Percentiles rank a stretch among this genome's conserved stretches.
phyloP scores from a whole-genome alignment of 352 stramenopile genomes.

The Phytopythium kandeliae region DNA sequence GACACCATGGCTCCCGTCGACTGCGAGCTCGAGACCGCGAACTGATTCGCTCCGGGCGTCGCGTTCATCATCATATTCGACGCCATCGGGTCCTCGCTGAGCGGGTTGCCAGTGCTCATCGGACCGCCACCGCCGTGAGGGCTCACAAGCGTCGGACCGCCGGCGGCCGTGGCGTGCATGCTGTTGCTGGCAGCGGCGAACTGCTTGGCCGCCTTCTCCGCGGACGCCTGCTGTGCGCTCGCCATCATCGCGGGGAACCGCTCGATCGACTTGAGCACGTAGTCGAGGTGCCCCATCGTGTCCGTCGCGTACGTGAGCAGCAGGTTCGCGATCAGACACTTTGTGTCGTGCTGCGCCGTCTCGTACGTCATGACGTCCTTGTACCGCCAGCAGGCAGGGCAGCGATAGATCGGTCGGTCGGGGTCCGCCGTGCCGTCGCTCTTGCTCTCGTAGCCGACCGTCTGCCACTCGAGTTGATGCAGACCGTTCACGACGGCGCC shows the following conservation, averaged over 20 bases:
- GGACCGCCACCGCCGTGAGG: constrained; percentile 26
- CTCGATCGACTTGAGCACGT: constrained; percentile 74
- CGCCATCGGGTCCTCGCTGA: constrained; percentile 37
- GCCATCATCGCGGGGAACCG: constrained; percentile 61
- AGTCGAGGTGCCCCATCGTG: constrained; percentile 71
- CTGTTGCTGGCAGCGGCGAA: constrained; percentile 9
- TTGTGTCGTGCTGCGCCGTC: constrained; percentile 74
- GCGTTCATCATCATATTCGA: constrained; percentile 71
- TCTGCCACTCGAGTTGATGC: constrained; percentile 79
- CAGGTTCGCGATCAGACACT: constrained; percentile 81
- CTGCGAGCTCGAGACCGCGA: constrained; percentile 39
- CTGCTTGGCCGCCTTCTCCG: constrained; percentile 44
- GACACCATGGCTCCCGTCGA: constrained; percentile 21
- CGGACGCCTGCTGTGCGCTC: constrained; percentile 28
- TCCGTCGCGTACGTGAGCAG: constrained; percentile 76
- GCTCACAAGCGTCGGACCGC: constrained; percentile 25
- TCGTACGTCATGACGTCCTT: constrained; percentile 85
- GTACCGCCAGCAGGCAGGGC: constrained; percentile 77
- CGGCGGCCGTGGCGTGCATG: constrained; percentile 11
- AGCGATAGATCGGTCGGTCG: constrained; percentile 77
- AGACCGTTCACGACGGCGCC: constrained; percentile 66
- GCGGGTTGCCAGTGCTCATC: constrained; percentile 16
- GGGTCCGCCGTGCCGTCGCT: constrained; percentile 58
- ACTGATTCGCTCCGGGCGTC: constrained; percentile 35
- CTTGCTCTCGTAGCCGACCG: constrained; percentile 74